Conservation (phyloP, 768 basidiomycete species). For the Kwoniella sp. region DNA sequence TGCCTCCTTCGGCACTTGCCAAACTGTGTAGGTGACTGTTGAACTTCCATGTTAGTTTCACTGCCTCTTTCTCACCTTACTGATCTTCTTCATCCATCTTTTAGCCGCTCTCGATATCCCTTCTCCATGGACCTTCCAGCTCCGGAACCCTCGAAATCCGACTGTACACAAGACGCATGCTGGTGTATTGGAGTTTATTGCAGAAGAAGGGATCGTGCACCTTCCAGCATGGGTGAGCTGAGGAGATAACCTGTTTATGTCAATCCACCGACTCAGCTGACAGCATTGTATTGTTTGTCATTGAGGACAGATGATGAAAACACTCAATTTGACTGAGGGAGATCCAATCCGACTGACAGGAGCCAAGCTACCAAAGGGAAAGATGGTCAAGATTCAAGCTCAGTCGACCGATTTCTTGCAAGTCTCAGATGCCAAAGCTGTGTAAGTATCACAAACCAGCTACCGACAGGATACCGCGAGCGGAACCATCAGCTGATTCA, state of each 20-base stretch:
- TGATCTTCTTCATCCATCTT: neutral
- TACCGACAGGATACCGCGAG: neutral
- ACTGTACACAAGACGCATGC: conserved; percentile 82
- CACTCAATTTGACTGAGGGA: conserved; percentile 85
- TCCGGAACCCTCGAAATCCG: conserved; percentile 83
- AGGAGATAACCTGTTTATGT: neutral
- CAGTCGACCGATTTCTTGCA: conserved; percentile 94
- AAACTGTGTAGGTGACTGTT: conserved; percentile 63
- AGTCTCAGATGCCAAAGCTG: conserved; percentile 95
- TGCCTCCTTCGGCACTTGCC: conserved; percentile 94
- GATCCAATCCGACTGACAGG: conserved; percentile 93
- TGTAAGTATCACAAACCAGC: conserved; percentile 63
- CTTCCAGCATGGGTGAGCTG: conserved; percentile 80
- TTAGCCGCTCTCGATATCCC: conserved; percentile 78
- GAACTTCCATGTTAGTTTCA: no score
- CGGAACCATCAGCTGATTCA: neutral
- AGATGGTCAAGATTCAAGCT: conserved; percentile 94
- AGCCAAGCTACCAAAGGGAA: conserved; percentile 83
- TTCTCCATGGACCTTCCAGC: conserved; percentile 92
- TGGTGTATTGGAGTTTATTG: conserved; percentile 98
- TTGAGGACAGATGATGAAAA: conserved; percentile 84
- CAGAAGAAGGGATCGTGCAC: conserved; percentile 92
- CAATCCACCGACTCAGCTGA: neutral
- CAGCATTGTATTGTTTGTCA: neutral
- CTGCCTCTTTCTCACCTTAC: neutral